Percentiles rank a stretch among this genome's conserved stretches.
Conservation (phyloP, 1,284 basidiomycete genomes). For the Inonotus hispidus region DNA sequence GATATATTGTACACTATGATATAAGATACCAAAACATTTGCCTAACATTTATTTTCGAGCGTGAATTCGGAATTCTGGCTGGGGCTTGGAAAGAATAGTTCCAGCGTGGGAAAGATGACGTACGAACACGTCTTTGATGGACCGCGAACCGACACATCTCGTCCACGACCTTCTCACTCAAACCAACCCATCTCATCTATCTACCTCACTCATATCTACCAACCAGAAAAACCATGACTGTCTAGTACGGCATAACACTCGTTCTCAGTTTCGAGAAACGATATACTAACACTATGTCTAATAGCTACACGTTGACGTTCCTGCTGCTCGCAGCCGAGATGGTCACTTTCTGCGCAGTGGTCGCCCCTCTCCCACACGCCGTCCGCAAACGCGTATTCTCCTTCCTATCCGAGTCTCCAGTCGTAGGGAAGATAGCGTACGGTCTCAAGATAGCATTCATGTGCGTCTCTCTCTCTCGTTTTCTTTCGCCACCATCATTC, state of each 20-base stretch:
- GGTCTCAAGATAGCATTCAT: constrained; percentile 93
- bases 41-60: too few relatives aligned
- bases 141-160: neutral
- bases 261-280: neutral
- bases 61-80: neutral
- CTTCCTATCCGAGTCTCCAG: constrained; percentile 67
- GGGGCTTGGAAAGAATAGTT: neutral
- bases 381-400: constrained; percentile 67
- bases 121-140: constrained; percentile 1
- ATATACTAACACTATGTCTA: neutral
- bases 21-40: neutral
- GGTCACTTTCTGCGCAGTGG: constrained; percentile 68
- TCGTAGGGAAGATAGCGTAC: constrained; percentile 73
- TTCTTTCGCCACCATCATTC: too few relatives aligned
- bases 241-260: constrained; percentile 50
- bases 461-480: constrained; percentile 37
- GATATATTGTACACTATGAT: neutral
- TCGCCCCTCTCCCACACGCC: constrained; percentile 73
- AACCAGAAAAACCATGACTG: constrained; percentile 54
- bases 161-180: neutral
- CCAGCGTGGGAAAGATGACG: constrained; percentile 15
- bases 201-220: constrained; percentile 10
- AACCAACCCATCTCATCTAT: neutral
- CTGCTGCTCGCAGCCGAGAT: constrained; percentile 74
- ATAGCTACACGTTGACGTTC: constrained; percentile 72